Evolutionary conservation across 805 yeast species (phyloP).

Genomic region (Metschnikowia baotianmanensis): DNA sequence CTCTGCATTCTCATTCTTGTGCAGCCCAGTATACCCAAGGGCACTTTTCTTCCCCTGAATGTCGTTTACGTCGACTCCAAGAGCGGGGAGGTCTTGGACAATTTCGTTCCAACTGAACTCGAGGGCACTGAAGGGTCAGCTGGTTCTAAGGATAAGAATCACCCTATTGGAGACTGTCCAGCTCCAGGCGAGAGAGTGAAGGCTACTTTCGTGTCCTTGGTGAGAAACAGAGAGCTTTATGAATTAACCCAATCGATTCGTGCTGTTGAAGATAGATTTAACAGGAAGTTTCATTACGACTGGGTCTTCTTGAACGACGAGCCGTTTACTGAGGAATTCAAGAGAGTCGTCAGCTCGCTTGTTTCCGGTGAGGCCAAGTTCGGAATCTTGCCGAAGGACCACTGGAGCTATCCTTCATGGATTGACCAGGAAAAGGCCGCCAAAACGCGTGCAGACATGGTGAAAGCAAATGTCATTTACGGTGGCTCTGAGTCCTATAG

Average conservation of each 20-base stretch:
- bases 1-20: constrained; percentile 1
- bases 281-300: constrained; percentile 23
- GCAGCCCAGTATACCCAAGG: background rate
- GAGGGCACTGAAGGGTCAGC: background rate
- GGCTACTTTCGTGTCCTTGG: constrained; percentile 20
- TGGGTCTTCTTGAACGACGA: constrained; percentile 28
- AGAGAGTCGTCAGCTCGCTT: constrained; percentile 14
- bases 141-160: background rate
- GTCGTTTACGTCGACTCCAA: constrained; percentile 19
- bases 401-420: constrained; percentile 23
- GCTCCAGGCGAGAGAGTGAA: constrained; percentile 13
- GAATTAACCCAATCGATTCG: constrained; percentile 19
- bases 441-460: constrained; percentile 23
- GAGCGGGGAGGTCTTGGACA: constrained; percentile 14
- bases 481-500: constrained; percentile 19
- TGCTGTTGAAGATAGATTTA: constrained; percentile 24
- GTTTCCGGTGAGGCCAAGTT: constrained; percentile 23
- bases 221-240: constrained; percentile 16
- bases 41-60: background rate
- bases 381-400: constrained; percentile 21
- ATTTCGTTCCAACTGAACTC: constrained; percentile 3
- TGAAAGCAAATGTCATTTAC: constrained; percentile 30
- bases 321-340: constrained; percentile 24
- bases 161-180: constrained; percentile 7
- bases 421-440: constrained; percentile 28